phyloP scores from a whole-genome alignment of 768 basidiomycete species.

The Gloeophyllum trabeum region DNA sequence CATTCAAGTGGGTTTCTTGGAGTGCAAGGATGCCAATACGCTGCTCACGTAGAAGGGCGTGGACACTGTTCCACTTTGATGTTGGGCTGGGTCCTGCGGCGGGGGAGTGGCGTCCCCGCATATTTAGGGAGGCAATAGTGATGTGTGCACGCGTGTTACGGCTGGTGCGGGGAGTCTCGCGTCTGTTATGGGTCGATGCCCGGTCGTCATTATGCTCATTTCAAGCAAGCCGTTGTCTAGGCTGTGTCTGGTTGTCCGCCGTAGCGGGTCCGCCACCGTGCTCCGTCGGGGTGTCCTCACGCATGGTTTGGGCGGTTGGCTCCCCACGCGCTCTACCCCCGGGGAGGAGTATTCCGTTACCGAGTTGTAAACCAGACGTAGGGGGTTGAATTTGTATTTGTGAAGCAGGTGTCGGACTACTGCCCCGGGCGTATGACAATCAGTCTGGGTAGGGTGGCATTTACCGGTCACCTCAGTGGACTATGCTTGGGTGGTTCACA shows the following conservation, averaged over 20 bases:
- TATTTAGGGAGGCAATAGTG: conserved; percentile 1
- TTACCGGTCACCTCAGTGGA: not conserved
- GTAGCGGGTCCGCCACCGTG: not conserved
- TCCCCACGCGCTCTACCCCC: not conserved
- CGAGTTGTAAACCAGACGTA: not conserved
- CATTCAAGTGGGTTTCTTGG: conserved; percentile 3
- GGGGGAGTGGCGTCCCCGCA: not conserved
- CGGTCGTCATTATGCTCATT: not conserved
- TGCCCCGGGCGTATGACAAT: not conserved
- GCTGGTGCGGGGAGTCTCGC: not conserved
- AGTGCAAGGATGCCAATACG: not conserved
- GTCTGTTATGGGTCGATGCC: not conserved
- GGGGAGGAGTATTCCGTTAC: not conserved
- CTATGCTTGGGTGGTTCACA: not conserved
- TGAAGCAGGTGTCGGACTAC: not conserved
- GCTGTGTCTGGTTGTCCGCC: not conserved
- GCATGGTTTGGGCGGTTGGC: not conserved
- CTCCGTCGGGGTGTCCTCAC: not conserved
- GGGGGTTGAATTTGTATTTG: not conserved
- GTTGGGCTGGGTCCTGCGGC: no score
- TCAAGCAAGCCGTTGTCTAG: not conserved
- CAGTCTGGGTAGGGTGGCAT: not conserved
- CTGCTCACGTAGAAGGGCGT: not conserved
- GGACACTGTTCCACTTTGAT: not conserved
- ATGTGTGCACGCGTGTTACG: not conserved